A percentile compares a stretch with the other conserved stretches of the same genome.
Evolutionary conservation across 148 eudicot genomes (phyloP).

Genomic region (Camellia lanceoleosa): DNA sequence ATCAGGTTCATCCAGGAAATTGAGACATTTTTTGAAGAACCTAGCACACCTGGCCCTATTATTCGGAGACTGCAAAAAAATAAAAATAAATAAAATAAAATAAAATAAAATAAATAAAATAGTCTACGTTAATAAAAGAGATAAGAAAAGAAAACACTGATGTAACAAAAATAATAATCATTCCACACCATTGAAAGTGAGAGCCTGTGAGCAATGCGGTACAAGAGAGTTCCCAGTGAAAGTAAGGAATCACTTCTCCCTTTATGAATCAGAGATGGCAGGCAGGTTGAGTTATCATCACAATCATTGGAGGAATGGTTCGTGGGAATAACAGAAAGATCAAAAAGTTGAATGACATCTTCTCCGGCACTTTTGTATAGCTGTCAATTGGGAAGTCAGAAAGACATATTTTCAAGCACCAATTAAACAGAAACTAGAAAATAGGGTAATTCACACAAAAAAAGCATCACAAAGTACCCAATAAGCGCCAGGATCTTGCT

Average conservation of each 20-base stretch:
- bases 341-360: slow-evolving; percentile 91
- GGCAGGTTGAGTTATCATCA: slow-evolving; percentile 53
- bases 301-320: slow-evolving; percentile 49
- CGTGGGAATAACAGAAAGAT: slow-evolving; percentile 77
- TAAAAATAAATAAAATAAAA: neutral
- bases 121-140: slow-evolving; percentile 9
- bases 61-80: slow-evolving; percentile 53
- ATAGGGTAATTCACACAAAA: slow-evolving; percentile 7
- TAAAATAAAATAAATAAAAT: too few relatives aligned
- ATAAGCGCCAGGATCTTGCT: slow-evolving; percentile 99
- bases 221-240: slow-evolving; percentile 80
- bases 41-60: slow-evolving; percentile 73
- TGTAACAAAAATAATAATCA: neutral
- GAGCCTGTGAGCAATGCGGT: slow-evolving; percentile 88
- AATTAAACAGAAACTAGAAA: neutral
- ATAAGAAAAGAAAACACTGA: neutral
- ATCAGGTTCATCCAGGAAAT: slow-evolving; percentile 86
- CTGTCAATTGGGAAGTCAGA: slow-evolving; percentile 34
- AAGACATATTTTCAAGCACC: neutral
- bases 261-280: slow-evolving; percentile 64
- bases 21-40: slow-evolving; percentile 79
- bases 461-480: slow-evolving; percentile 51
- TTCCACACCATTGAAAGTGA: slow-evolving; percentile 75
- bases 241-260: slow-evolving; percentile 82
- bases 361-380: slow-evolving; percentile 92